A percentile compares a stretch with the other conserved stretches of the same genome.
Conservation (phyloP, 352 stramenopile species). For the Thraustochytrium striatum region DNA sequence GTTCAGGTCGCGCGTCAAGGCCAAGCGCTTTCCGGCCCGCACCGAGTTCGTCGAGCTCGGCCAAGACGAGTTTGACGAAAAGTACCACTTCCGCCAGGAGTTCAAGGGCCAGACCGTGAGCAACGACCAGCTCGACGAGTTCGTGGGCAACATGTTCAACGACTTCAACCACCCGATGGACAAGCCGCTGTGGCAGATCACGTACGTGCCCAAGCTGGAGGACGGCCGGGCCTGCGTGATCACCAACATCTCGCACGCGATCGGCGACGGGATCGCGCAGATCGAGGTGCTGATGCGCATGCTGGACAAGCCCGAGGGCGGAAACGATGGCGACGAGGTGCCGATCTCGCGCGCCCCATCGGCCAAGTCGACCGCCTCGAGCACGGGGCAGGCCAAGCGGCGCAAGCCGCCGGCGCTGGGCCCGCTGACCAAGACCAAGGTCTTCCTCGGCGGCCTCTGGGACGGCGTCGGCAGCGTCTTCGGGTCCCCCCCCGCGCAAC, state of each 20-base stretch:
- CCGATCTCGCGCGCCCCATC: not conserved
- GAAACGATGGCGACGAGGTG: constrained; percentile 5
- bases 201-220: constrained; percentile 26
- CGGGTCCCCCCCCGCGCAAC: not conserved
- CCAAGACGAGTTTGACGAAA: constrained; percentile 18
- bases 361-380: not conserved
- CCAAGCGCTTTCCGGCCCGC: not conserved
- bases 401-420: constrained; percentile 13
- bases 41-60: constrained; percentile 28
- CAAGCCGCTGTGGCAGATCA: constrained; percentile 43
- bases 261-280: constrained; percentile 39
- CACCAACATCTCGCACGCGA: constrained; percentile 40
- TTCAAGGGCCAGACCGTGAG: constrained; percentile 3
- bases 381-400: not conserved
- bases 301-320: constrained; percentile 15
- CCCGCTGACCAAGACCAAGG: not conserved
- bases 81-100: constrained; percentile 11
- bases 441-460: constrained; percentile 30
- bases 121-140: not conserved
- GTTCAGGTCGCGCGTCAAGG: constrained; percentile 14
- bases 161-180: not conserved
- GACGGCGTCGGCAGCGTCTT: constrained; percentile 29
- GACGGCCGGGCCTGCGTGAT: constrained; percentile 30
- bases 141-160: constrained; percentile 36
- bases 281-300: constrained; percentile 44